These are phyloP conservation scores for Podospora didyma DNA, from an alignment of 495 filamentous ascomycete species.

Conservation along the genomic window DNA sequence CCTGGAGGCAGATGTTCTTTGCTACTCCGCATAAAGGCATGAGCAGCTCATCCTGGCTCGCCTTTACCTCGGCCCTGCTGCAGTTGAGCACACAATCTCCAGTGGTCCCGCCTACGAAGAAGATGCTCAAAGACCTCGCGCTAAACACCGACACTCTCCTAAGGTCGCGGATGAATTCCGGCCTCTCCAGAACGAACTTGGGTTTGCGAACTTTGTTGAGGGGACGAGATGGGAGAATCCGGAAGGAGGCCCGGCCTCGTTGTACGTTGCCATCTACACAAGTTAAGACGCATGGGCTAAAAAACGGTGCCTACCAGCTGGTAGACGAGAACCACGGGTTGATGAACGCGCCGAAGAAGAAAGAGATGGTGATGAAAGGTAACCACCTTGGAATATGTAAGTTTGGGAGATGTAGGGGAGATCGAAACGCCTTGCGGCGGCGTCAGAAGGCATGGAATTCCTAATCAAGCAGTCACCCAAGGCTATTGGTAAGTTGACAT, in stretches of 20 bases:
- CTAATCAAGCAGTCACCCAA: slow-evolving; percentile 1
- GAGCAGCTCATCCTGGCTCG: not conserved
- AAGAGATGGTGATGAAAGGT: not conserved
- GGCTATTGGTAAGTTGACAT: not conserved
- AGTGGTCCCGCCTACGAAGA: not conserved
- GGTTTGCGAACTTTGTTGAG: slow-evolving; percentile 9
- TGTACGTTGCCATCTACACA: not conserved
- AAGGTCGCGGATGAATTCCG: slow-evolving; percentile 5
- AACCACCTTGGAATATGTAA: slow-evolving; percentile 12
- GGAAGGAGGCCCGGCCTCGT: not conserved
- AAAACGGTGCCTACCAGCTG: not conserved
- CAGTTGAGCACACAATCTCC: not conserved
- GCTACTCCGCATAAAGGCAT: slow-evolving; percentile 9
- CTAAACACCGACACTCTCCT: slow-evolving; percentile 1
- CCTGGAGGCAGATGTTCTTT: slow-evolving; percentile 18
- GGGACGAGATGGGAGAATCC: slow-evolving; percentile 1
- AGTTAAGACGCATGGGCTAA: not conserved
- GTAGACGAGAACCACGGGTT: slow-evolving; percentile 1
- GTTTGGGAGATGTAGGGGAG: not conserved
- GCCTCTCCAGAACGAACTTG: slow-evolving; percentile 3
- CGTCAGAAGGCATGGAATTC: not conserved
- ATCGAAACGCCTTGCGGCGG: not conserved
- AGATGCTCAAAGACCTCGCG: slow-evolving; percentile 5
- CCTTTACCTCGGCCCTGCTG: slow-evolving; percentile 5
- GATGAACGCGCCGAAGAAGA: slow-evolving; percentile 1